A percentile compares a stretch with the other conserved stretches of the same genome.
These are phyloP conservation scores for Geotrichum ghanense DNA, from an alignment of 805 yeast species.

Conservation along the genomic window DNA sequence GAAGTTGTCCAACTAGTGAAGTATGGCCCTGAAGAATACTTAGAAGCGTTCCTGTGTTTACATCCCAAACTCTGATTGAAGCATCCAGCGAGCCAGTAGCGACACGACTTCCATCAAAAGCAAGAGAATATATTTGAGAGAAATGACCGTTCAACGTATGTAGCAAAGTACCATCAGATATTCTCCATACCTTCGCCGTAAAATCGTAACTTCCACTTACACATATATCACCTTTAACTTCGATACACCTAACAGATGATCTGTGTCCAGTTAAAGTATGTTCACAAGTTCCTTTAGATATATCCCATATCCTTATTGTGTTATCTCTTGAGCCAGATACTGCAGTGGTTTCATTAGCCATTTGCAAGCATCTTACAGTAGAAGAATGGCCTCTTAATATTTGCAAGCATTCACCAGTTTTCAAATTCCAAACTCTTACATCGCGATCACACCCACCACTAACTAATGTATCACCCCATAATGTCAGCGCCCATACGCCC, in stretches of 20 bases:
- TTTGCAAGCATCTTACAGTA: constrained; percentile 78
- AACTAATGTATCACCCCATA: constrained; percentile 82
- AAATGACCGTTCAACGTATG: constrained; percentile 87
- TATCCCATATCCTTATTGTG: constrained; percentile 89
- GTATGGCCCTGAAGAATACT: constrained; percentile 74
- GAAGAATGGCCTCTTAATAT: constrained; percentile 84
- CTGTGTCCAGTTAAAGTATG: constrained; percentile 60
- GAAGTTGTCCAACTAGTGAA: constrained; percentile 83
- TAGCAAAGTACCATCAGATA: constrained; percentile 79
- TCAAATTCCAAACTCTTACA: constrained; percentile 90
- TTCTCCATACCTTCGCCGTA: constrained; percentile 85
- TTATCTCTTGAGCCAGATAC: constrained; percentile 88
- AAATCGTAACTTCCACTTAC: constrained; percentile 87
- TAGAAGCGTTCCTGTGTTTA: constrained; percentile 73
- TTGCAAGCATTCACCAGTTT: constrained; percentile 74
- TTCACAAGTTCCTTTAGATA: constrained; percentile 78
- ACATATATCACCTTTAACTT: constrained; percentile 50
- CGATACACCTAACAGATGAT: constrained; percentile 71
- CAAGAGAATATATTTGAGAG: constrained; percentile 81
- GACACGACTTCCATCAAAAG: constrained; percentile 80
- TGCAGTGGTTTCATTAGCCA: constrained; percentile 68
- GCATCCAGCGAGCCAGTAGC: constrained; percentile 96
- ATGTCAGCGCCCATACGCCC: constrained; percentile 95
- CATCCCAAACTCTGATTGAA: constrained; percentile 92
- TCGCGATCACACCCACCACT: constrained; percentile 96